Base-by-base conservation (phyloP, 352 stramenopile genomes). In the Pythium grandisporangium region DNA sequence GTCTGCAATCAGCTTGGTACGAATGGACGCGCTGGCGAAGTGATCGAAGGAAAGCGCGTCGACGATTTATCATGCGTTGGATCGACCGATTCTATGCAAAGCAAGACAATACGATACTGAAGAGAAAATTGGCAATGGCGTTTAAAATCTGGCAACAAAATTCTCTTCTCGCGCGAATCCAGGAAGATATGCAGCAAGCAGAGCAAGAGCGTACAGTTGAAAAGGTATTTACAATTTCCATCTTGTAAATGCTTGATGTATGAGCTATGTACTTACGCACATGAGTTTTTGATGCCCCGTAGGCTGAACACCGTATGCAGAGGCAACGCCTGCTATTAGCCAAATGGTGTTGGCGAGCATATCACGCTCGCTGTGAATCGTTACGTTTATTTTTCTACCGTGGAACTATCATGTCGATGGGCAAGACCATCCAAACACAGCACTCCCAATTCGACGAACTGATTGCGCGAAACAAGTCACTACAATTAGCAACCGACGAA, bases 271-370 rank as follows among this genome's bases (percentile, higher is more conserved):
- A n/a, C n/a, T n/a, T n/a, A n/a, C n/a, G n/a, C n/a, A n/a, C n/a
- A n/a, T n/a, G n/a, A n/a, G n/a, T n/a, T n/a, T n/a, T n/a, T n/a
- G n/a, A n/a, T n/a, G n/a, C n/a, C n/a, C n/a, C n/a, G n/a, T n/a
- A n/a, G n/a, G n/a, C n/a, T n/a, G n/a, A n/a, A n/a, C n/a, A n/a
- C n/a, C n/a, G n/a, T n/a, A n/a, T n/a, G n/a, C n/a, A n/a, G n/a
- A n/a, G 27, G 27, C 33, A 16, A 20, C 16, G 12, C 11, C 19
- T 17, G 33, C n/a, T 38, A 7, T 17, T 80, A 0, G 53, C 53
- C 1, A 76, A 72, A 34, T 75, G 59, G 59, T 66, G 52, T 13
- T 86, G 73, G 73, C 54, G 49, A 39, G 61, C 68, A 6, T 84
- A 86, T 34, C n/a, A 51, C 2, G 32, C 48, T 10, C 54, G 55